Conservation (phyloP, 176 grass and related monocot species). For the Aegilops longissima region DNA sequence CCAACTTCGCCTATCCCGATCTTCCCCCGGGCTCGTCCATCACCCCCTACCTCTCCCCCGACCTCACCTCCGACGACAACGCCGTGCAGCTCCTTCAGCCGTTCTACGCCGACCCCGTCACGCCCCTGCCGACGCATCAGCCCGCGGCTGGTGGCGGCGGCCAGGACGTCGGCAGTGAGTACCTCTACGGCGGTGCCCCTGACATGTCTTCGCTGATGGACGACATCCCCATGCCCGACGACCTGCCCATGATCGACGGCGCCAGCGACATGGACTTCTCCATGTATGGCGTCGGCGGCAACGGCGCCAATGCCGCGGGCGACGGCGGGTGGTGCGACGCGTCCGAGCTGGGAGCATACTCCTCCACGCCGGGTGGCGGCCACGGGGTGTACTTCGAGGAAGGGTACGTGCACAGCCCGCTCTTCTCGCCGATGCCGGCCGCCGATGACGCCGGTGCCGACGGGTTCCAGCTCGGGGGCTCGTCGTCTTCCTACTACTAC, state of each 20-base stretch:
- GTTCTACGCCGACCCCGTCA: constrained; percentile 24
- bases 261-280: neutral
- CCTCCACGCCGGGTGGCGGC: constrained; percentile 25
- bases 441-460: constrained; percentile 70
- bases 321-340: constrained; percentile 63
- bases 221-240: constrained; percentile 44
- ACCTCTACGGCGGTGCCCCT: neutral
- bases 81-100: constrained; percentile 46
- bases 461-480: constrained; percentile 95
- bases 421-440: constrained; percentile 93
- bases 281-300: constrained; percentile 5
- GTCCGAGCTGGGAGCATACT: constrained; percentile 44
- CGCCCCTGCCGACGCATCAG: neutral
- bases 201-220: constrained; percentile 46
- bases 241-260: constrained; percentile 4
- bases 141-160: neutral
- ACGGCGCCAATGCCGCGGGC: neutral
- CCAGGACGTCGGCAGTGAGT: neutral
- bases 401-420: constrained; percentile 96
- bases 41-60: constrained; percentile 95
- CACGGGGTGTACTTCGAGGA: constrained; percentile 95
- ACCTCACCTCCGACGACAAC: constrained; percentile 54
- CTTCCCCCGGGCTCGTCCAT: constrained; percentile 86
- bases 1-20: constrained; percentile 98
- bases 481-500: constrained; percentile 76